phyloP scores from a whole-genome alignment of 805 yeast genomes.

The Wickerhamomyces rabaulensis region DNA sequence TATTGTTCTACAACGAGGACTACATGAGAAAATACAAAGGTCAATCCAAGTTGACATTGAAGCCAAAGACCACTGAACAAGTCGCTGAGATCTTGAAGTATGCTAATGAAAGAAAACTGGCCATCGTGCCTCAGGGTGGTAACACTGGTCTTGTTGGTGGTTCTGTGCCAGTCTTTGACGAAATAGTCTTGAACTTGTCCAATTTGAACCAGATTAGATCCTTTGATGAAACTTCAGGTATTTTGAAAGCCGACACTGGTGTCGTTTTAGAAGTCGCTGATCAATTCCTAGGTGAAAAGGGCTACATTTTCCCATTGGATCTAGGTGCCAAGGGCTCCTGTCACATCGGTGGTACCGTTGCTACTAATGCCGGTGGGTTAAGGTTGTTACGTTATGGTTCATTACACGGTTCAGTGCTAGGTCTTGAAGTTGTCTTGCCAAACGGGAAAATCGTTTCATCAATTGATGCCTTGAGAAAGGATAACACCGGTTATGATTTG shows the following conservation, averaged over 20 bases:
- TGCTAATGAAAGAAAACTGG: slow-evolving; percentile 71
- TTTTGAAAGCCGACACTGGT: slow-evolving; percentile 87
- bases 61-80: slow-evolving; percentile 78
- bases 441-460: slow-evolving; percentile 80
- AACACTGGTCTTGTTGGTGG: slow-evolving; percentile 97
- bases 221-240: slow-evolving; percentile 79
- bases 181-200: slow-evolving; percentile 67
- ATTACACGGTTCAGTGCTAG: slow-evolving; percentile 85
- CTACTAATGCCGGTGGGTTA: slow-evolving; percentile 95
- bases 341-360: slow-evolving; percentile 91
- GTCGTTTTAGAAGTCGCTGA: slow-evolving; percentile 85
- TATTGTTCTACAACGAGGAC: slow-evolving; percentile 76
- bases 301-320: slow-evolving; percentile 88
- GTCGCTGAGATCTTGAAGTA: slow-evolving; percentile 71
- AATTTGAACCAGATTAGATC: slow-evolving; percentile 73
- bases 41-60: slow-evolving; percentile 73
- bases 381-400: slow-evolving; percentile 86
- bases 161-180: slow-evolving; percentile 88
- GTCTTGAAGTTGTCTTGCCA: slow-evolving; percentile 88
- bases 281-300: slow-evolving; percentile 67
- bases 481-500: slow-evolving; percentile 91
- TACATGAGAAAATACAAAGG: slow-evolving; percentile 94
- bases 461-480: slow-evolving; percentile 83
- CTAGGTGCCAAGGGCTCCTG: slow-evolving; percentile 97
- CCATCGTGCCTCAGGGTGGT: slow-evolving; percentile 96